Conservation (phyloP, 345 rosid species). For the Brassica rapa region DNA sequence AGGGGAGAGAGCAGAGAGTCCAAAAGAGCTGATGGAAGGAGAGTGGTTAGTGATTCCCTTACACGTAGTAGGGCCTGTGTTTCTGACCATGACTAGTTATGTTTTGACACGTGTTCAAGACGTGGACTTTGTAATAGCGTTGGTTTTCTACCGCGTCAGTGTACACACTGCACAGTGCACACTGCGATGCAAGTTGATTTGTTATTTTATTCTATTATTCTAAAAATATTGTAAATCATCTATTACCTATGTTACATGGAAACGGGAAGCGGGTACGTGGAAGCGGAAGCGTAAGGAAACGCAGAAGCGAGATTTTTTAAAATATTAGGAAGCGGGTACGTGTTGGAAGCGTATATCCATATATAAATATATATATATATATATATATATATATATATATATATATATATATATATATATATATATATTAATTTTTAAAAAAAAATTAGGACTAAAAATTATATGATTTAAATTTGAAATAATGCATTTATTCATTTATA, state of each 20-base stretch:
- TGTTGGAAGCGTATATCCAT: no score
- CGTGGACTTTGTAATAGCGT: conserved; percentile 38
- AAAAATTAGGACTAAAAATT: no score
- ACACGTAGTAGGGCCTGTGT: conserved; percentile 18
- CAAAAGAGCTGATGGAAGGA: conserved; percentile 24
- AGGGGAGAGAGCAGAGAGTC: conserved; percentile 5
- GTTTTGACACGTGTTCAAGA: conserved; percentile 10
- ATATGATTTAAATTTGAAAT: no score
- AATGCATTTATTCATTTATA: no score
- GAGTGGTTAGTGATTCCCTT: conserved; percentile 34
- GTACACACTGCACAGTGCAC: conserved; percentile 17
- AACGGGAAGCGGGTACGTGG: no score
- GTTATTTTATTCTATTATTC: not conserved
- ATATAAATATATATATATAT: no score
- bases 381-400: no score
- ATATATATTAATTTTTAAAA: no score
- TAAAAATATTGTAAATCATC: not conserved
- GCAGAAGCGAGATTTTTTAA: no score
- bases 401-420: no score
- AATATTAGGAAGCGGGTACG: no score
- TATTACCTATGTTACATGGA: not conserved
- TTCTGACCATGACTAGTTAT: conserved; percentile 12
- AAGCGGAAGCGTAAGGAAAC: no score
- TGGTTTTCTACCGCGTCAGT: conserved; percentile 7
- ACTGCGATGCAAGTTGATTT: not conserved